Percentiles rank a stretch among this genome's conserved stretches.
Conservation (phyloP, 768 basidiomycete species). For the Suillus lakei region DNA sequence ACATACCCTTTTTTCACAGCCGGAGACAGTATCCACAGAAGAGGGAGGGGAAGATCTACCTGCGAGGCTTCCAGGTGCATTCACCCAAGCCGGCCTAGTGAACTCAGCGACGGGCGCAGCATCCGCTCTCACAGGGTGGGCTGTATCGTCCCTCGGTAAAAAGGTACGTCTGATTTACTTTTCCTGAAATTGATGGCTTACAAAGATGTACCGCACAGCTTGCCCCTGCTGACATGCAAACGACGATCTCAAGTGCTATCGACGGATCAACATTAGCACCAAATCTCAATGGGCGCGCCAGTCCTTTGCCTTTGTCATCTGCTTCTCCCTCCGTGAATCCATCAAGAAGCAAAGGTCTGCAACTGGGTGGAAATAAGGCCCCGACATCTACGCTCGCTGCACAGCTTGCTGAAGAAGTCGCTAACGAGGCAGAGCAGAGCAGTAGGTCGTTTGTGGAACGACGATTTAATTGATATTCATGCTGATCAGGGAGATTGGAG, state of each 20-base stretch:
- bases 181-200: neutral
- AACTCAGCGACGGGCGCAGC: slow-evolving; percentile 92
- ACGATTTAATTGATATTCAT: slow-evolving; percentile 91
- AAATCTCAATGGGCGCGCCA: slow-evolving; percentile 8
- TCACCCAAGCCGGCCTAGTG: slow-evolving; percentile 53
- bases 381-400: slow-evolving; percentile 50
- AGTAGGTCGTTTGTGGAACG: slow-evolving; percentile 69
- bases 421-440: slow-evolving; percentile 33
- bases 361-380: slow-evolving; percentile 64
- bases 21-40: slow-evolving; percentile 55
- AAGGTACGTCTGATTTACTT: slow-evolving; percentile 50
- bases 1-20: slow-evolving; percentile 41
- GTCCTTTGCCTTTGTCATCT: neutral
- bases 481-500: slow-evolving; percentile 97
- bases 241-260: slow-evolving; percentile 52
- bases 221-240: slow-evolving; percentile 73
- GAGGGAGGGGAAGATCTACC: slow-evolving; percentile 33
- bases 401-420: slow-evolving; percentile 62
- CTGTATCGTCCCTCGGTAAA: slow-evolving; percentile 87
- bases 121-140: slow-evolving; percentile 93
- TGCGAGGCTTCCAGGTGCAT: slow-evolving; percentile 33
- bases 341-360: slow-evolving; percentile 63
- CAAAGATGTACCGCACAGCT: slow-evolving; percentile 47
- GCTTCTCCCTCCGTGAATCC: slow-evolving; percentile 18
- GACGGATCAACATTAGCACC: slow-evolving; percentile 52